A percentile compares a stretch with the other conserved stretches of the same genome.
These are phyloP conservation scores for Alternaria panax DNA, from an alignment of 2,329 filamentous ascomycete species.

Conservation along the genomic window DNA sequence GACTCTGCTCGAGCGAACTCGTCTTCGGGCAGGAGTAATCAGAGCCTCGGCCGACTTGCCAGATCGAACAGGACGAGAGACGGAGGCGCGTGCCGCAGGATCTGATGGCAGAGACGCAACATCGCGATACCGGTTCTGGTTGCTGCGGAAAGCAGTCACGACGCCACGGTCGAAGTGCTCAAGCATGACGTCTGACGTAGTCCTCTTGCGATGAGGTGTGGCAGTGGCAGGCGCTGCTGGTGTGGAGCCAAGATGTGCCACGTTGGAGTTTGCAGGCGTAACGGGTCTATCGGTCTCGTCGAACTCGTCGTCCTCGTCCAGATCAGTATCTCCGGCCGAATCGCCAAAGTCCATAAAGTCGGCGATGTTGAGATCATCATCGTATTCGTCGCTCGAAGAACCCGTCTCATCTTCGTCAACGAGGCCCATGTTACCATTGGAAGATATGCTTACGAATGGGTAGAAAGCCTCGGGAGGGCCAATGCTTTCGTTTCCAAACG, in stretches of 20 bases:
- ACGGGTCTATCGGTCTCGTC: conserved; percentile 46
- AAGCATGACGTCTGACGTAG: conserved; percentile 48
- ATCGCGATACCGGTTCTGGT: conserved; percentile 50
- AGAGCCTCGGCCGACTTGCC: conserved; percentile 50
- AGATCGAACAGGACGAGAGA: conserved; percentile 47
- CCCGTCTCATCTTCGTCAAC: conserved; percentile 65
- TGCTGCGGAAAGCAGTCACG: conserved; percentile 51
- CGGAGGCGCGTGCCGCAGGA: conserved; percentile 45
- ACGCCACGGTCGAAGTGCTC: conserved; percentile 61
- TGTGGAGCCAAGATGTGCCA: conserved; percentile 39
- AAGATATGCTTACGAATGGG: conserved; percentile 64
- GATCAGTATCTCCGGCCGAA: conserved; percentile 45
- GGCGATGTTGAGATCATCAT: conserved; percentile 57
- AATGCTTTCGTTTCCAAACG: conserved; percentile 67
- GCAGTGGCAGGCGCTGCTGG: conserved; percentile 36
- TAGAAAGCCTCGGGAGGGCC: conserved; percentile 80
- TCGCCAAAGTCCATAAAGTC: conserved; percentile 51
- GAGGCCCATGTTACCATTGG: conserved; percentile 65
- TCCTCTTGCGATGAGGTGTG: conserved; percentile 39
- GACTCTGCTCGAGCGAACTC: conserved; percentile 39
- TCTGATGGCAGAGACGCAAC: conserved; percentile 48
- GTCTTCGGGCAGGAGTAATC: conserved; percentile 50
- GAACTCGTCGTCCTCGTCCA: conserved; percentile 45
- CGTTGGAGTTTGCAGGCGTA: conserved; percentile 45
- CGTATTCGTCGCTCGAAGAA: conserved; percentile 63